Evolutionary conservation across 208 protist species (phyloP), one percentile per base, ranked within the genome.

Genomic region (Trypanosoma boissoni): DNA sequence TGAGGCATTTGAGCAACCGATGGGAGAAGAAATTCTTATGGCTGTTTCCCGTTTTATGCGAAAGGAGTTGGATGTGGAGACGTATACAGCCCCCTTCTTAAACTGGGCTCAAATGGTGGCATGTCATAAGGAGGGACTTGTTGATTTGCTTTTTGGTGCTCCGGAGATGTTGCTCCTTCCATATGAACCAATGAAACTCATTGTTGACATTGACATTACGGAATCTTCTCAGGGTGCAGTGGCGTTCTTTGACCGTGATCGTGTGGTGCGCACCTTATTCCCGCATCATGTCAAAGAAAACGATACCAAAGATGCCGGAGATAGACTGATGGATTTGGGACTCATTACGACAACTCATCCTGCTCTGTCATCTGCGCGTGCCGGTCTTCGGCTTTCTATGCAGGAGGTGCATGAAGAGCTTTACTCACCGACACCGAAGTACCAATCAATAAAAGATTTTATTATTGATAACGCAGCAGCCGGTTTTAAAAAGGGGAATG

Each of bases 31-130:
- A 64, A 73, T 94, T 26, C 39, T 84, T 59, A 86, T 86, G 72
- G 79, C 80, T 23, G 72, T 94, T 41, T 73, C 85, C 63, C 82
- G 81, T 48, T 92, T 78, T 61, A 57, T 94, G 37, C 80, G 76
- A 53, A 65, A 59, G 5, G 74, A 92, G 58, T 62, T 88, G 52
- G 66, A 70, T 55, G 81, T 92, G 16, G 46, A 83, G 52, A 70
- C 76, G 31, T 67, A 92, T 58, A 91, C 83, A 20, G 81, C 88
- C 20, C 88, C 88, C 24, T 92, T 91, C 60, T 64, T 90, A 3
- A 86, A 91, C 49, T 94, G 88, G 88, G 85, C 80, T 54, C 88
- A 94, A 70, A 90, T 94, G 88, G 78, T 71, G 27, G 74, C 83
- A 9, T 72, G 90, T 32, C 76, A 88, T 62, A 79, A 90, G 48